Percentiles rank a stretch among this genome's conserved stretches.
These are phyloP conservation scores for Candida adriatica DNA, from an alignment of 805 yeast species.

Conservation along the genomic window DNA sequence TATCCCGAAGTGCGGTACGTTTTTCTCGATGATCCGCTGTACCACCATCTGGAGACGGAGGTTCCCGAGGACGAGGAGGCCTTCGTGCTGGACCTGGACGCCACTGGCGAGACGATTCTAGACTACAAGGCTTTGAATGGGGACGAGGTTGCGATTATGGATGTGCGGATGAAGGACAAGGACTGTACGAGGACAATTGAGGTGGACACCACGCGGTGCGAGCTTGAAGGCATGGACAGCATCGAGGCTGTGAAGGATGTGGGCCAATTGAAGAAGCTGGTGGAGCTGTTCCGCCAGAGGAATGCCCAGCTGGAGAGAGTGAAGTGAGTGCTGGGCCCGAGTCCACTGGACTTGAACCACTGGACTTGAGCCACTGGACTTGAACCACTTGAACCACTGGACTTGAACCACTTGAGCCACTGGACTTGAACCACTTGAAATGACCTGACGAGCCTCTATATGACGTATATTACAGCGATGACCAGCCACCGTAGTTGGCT, in stretches of 20 bases:
- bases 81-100: conserved; percentile 19
- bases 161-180: conserved; percentile 16
- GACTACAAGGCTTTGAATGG: conserved; percentile 11
- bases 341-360: too few relatives aligned
- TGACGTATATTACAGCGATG: too few relatives aligned
- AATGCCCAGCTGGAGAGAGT: conserved; percentile 19
- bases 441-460: too few relatives aligned
- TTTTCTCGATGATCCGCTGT: conserved; percentile 22
- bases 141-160: conserved; percentile 16
- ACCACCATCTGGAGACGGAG: conserved; percentile 9
- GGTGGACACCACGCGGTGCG: conserved; percentile 19
- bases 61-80: conserved; percentile 16
- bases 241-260: conserved; percentile 10
- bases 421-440: too few relatives aligned
- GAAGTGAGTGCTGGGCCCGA: too few relatives aligned
- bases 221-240: conserved; percentile 3
- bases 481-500: too few relatives aligned
- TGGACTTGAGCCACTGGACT: too few relatives aligned
- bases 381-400: too few relatives aligned
- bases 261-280: conserved; percentile 13
- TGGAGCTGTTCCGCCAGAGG: conserved; percentile 15
- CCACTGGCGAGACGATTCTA: conserved; percentile 11
- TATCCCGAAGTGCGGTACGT: conserved; percentile 24
- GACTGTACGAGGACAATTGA: conserved; percentile 20
- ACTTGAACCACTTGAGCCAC: too few relatives aligned